phyloP scores from a whole-genome alignment of 2,329 filamentous ascomycete species.

The Metarhizium brunneum region DNA sequence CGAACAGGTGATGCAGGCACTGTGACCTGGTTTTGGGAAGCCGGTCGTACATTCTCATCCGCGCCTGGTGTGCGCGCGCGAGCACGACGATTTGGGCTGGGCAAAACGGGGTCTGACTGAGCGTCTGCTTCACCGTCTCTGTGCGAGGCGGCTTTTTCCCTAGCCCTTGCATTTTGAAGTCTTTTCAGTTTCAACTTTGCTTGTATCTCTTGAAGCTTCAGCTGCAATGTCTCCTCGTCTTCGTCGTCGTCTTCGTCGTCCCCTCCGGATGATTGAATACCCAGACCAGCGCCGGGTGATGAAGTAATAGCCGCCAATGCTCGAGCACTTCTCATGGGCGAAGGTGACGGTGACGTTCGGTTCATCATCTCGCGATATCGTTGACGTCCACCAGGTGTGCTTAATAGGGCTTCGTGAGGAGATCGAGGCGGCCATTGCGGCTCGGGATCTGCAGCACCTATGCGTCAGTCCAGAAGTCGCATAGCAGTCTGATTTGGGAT shows the following conservation, averaged over 20 bases:
- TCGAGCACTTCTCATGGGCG: slow-evolving; percentile 34
- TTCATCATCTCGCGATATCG: slow-evolving; percentile 61
- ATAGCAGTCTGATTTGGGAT: not conserved
- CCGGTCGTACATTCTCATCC: slow-evolving; percentile 11
- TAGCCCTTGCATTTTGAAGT: slow-evolving; percentile 50
- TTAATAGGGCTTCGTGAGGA: slow-evolving; percentile 53
- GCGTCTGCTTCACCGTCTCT: slow-evolving; percentile 12
- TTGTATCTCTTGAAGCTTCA: slow-evolving; percentile 83
- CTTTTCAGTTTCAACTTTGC: slow-evolving; percentile 81
- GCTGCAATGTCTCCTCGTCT: slow-evolving; percentile 80
- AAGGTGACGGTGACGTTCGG: slow-evolving; percentile 58
- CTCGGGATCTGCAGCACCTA: slow-evolving; percentile 26
- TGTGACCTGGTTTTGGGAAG: slow-evolving; percentile 42
- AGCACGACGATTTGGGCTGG: slow-evolving; percentile 12
- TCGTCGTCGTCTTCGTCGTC: slow-evolving; percentile 46
- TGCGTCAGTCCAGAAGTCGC: slow-evolving; percentile 1
- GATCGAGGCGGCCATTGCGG: slow-evolving; percentile 59
- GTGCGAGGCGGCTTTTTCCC: slow-evolving; percentile 10
- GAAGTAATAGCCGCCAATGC: slow-evolving; percentile 4
- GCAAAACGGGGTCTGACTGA: slow-evolving; percentile 11
- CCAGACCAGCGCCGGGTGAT: slow-evolving; percentile 16
- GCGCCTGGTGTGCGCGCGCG: slow-evolving; percentile 18
- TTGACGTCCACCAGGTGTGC: slow-evolving; percentile 70
- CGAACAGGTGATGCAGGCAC: slow-evolving; percentile 69
- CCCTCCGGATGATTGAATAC: slow-evolving; percentile 23